Conservation (phyloP, 345 rosid species). For the Syzygium jambos region DNA sequence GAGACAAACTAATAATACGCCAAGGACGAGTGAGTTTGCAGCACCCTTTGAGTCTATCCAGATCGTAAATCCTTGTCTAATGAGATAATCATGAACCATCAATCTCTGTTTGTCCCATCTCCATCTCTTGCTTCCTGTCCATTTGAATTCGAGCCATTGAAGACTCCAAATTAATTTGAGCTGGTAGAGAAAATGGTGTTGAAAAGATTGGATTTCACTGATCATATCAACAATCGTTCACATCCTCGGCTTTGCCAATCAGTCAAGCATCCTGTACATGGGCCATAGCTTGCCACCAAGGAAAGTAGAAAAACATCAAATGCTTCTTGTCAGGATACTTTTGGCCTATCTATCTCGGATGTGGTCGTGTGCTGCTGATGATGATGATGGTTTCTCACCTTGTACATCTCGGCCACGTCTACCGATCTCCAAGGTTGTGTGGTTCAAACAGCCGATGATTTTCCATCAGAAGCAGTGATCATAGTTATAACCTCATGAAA, state of each 20-base stretch:
- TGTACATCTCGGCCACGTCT: neutral
- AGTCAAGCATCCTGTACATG: neutral
- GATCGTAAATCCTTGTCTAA: neutral
- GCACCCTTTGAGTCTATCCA: neutral
- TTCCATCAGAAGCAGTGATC: neutral
- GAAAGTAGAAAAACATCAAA: neutral
- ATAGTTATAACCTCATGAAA: neutral
- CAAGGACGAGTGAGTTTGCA: neutral
- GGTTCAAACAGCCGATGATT: neutral
- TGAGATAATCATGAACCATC: neutral
- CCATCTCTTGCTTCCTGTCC: neutral
- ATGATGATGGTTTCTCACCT: neutral
- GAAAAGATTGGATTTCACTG: neutral
- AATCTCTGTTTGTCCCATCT: neutral
- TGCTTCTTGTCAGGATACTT: neutral
- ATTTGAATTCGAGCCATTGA: neutral
- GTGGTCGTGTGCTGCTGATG: neutral
- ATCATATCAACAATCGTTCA: neutral
- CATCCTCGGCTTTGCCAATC: neutral
- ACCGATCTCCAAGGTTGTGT: neutral
- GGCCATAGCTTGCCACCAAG: neutral
- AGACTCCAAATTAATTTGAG: neutral
- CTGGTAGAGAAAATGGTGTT: neutral
- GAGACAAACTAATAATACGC: neutral
- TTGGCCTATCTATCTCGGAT: neutral